phyloP scores from a whole-genome alignment of 371 early-diverging fungal genomes.

The Amoeboaphelidium protococcarum region DNA sequence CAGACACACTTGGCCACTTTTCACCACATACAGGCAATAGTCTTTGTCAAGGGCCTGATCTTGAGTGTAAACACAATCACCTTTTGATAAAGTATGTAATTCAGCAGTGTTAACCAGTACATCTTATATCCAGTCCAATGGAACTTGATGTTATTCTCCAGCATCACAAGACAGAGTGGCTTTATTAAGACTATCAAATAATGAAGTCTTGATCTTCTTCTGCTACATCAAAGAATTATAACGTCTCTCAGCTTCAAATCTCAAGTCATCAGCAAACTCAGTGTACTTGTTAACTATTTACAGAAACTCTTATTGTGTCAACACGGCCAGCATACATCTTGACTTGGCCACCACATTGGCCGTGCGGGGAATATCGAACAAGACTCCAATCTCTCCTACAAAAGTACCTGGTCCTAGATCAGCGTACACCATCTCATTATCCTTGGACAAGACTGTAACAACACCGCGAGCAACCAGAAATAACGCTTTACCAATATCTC shows the following conservation, averaged over 20 bases:
- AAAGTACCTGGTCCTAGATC: constrained; percentile 36
- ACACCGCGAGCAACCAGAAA: constrained; percentile 52
- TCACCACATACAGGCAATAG: no score
- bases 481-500: constrained; percentile 50
- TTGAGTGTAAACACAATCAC: no score
- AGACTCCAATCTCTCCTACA: constrained; percentile 53
- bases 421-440: constrained; percentile 42
- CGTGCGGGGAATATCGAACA: constrained; percentile 46
- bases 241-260: constrained; percentile 28
- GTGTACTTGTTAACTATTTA: constrained; percentile 17
- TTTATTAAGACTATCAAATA: no score
- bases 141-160: no score
- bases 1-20: no score
- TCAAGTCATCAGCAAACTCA: constrained; percentile 21
- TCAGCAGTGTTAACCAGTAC: no score
- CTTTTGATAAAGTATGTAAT: no score
- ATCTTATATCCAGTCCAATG: no score
- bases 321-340: constrained; percentile 31
- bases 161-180: no score
- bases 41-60: no score
- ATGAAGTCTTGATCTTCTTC: no score
- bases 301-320: constrained; percentile 29
- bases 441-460: constrained; percentile 46
- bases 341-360: constrained; percentile 45
- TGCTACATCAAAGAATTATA: no score